A percentile compares a stretch with the other conserved stretches of the same genome.
These are phyloP conservation scores for Phyllostachys edulis DNA, from an alignment of 176 grass and related monocot genomes.

Conservation along the genomic window DNA sequence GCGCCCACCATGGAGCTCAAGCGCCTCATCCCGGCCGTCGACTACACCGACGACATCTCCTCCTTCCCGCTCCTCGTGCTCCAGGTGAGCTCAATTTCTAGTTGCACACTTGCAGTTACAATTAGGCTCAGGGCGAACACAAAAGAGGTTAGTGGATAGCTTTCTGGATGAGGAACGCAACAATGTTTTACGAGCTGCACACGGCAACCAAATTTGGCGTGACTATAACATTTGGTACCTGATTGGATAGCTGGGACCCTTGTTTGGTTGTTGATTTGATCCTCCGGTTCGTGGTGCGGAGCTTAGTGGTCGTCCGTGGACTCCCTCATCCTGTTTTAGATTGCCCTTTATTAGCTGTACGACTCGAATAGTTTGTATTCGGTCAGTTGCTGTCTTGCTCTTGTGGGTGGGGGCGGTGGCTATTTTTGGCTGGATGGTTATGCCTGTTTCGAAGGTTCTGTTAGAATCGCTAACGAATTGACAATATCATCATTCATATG, in stretches of 20 bases:
- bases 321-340: not conserved
- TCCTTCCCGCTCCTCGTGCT: slow-evolving; percentile 76
- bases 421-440: slow-evolving; percentile 15
- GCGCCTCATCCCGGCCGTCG: slow-evolving; percentile 67
- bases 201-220: not conserved
- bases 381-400: not conserved
- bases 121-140: not conserved
- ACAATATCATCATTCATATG: not conserved
- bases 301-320: not conserved
- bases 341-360: not conserved
- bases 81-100: slow-evolving; percentile 49
- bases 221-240: not conserved
- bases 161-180: not conserved
- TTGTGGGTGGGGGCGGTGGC: not conserved
- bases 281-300: not conserved
- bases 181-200: not conserved
- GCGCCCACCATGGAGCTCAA: slow-evolving; percentile 85
- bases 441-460: not conserved
- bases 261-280: slow-evolving; percentile 5
- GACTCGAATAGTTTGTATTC: not conserved
- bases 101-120: not conserved
- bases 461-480: slow-evolving; percentile 1
- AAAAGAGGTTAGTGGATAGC: not conserved
- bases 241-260: not conserved
- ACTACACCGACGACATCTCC: slow-evolving; percentile 79